Evolutionary conservation across 345 rosid genomes (phyloP).

Genomic region (Corymbia maculata): DNA sequence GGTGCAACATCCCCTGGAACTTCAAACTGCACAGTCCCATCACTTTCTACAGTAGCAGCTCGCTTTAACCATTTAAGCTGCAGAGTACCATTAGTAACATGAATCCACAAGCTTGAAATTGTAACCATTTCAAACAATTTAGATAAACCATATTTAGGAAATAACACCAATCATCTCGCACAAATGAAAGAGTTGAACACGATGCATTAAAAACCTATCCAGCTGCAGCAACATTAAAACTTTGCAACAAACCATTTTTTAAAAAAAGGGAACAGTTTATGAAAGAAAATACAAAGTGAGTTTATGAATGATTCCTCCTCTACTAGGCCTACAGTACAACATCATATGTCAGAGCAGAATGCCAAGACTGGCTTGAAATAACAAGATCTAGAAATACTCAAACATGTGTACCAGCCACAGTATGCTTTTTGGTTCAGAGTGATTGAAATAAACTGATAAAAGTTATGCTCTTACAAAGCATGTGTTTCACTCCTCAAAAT

Average conservation of each 20-base stretch:
- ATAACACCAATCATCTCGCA: not conserved
- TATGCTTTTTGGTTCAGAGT: not conserved
- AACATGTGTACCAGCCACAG: not conserved
- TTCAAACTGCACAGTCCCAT: slow-evolving; percentile 45
- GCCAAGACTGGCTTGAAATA: not conserved
- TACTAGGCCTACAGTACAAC: not conserved
- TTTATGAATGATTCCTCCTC: not conserved
- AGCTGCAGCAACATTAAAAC: not conserved
- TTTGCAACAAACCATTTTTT: not conserved
- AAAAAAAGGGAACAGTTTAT: not conserved
- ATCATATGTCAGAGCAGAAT: not conserved
- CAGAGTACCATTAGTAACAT: not conserved
- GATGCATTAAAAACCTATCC: not conserved
- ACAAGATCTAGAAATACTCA: not conserved
- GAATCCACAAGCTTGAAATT: not conserved
- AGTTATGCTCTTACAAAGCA: not conserved
- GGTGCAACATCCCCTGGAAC: slow-evolving; percentile 33
- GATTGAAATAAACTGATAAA: not conserved
- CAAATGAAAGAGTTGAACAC: not conserved
- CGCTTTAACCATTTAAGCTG: slow-evolving; percentile 43
- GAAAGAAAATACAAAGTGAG: not conserved
- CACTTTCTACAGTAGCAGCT: slow-evolving; percentile 26
- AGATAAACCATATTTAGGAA: not conserved
- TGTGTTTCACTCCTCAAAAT: not conserved
- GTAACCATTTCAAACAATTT: not conserved